These are phyloP conservation scores for Yamadazyma olivae DNA, from an alignment of 805 yeast species.

Conservation along the genomic window DNA sequence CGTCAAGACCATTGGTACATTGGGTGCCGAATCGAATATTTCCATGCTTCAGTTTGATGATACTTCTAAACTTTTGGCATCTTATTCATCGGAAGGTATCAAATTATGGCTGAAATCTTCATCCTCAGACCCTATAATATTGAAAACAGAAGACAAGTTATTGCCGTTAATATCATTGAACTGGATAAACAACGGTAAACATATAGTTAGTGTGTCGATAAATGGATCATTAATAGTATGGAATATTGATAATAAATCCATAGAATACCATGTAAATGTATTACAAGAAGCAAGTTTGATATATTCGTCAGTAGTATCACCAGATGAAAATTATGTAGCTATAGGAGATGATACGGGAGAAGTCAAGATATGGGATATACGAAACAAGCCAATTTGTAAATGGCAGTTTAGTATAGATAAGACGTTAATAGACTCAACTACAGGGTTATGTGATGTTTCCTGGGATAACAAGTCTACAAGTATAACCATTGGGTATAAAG, in stretches of 20 bases:
- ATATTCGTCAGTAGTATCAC: constrained; percentile 51
- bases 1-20: constrained; percentile 24
- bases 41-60: constrained; percentile 54
- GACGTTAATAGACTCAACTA: constrained; percentile 8
- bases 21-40: constrained; percentile 66
- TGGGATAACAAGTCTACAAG: constrained; percentile 30
- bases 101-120: constrained; percentile 74
- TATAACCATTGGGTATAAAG: constrained; percentile 33
- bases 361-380: constrained; percentile 50
- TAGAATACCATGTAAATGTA: constrained; percentile 2
- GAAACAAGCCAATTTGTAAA: constrained; percentile 2
- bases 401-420: constrained; percentile 3
- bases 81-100: constrained; percentile 69
- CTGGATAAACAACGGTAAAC: constrained; percentile 44
- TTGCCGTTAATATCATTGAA: constrained; percentile 50
- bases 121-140: constrained; percentile 34
- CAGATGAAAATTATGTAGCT: constrained; percentile 47
- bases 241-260: constrained; percentile 40
- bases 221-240: constrained; percentile 72
- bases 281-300: constrained; percentile 31
- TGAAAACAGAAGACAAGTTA: constrained; percentile 20
- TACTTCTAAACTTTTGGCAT: constrained; percentile 53
- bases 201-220: constrained; percentile 49
- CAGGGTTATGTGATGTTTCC: constrained; percentile 35
- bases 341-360: constrained; percentile 67